phyloP scores from a whole-genome alignment of 192 early-diverging fungal species.

The Mortierella antarctica region DNA sequence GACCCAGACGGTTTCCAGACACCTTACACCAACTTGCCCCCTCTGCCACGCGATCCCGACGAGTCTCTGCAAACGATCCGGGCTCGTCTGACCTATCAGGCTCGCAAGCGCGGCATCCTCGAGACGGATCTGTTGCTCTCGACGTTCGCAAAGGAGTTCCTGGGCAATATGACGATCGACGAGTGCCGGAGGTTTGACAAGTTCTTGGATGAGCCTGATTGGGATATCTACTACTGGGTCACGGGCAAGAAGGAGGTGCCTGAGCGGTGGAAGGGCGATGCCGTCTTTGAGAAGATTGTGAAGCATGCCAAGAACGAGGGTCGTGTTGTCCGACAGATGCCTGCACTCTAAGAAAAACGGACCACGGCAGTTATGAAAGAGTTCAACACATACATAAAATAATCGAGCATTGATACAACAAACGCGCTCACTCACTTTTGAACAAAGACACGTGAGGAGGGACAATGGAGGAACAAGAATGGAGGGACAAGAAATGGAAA shows the following conservation, averaged over 20 bases:
- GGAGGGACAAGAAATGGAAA: not conserved
- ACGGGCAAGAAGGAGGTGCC: constrained; percentile 74
- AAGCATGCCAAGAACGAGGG: constrained; percentile 85
- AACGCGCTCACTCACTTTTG: no score
- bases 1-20: constrained; percentile 49
- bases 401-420: not conserved
- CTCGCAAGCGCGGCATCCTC: constrained; percentile 94
- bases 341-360: constrained; percentile 64
- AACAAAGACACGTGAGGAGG: not conserved
- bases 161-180: constrained; percentile 59
- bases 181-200: constrained; percentile 83
- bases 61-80: constrained; percentile 80
- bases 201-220: constrained; percentile 90
- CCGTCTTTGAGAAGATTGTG: constrained; percentile 70
- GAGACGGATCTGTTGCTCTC: constrained; percentile 93
- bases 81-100: constrained; percentile 84
- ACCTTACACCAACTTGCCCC: constrained; percentile 59
- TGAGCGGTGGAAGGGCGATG: constrained; percentile 57
- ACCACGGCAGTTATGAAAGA: no score
- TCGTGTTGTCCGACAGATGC: constrained; percentile 84
- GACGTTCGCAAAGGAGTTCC: constrained; percentile 81
- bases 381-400: not conserved
- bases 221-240: constrained; percentile 98
- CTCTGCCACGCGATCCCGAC: constrained; percentile 64
- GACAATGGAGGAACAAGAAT: not conserved